These are phyloP conservation scores for Lipomyces yamanashiensis DNA, from an alignment of 805 yeast genomes.

Conservation along the genomic window DNA sequence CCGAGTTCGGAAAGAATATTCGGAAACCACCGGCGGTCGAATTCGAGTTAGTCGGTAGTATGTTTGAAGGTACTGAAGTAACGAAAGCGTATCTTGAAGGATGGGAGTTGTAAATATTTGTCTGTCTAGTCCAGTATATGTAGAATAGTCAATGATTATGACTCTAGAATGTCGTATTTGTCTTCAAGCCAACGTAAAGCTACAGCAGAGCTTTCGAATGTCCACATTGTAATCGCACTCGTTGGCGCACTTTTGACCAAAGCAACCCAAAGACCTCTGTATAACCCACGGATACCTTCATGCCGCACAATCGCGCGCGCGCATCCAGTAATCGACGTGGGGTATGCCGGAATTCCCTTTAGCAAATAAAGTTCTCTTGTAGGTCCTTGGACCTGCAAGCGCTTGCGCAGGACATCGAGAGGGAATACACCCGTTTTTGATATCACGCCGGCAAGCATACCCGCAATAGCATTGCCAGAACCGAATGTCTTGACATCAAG, in stretches of 20 bases:
- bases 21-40: conserved; percentile 67
- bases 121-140: background rate
- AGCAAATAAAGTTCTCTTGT: conserved; percentile 29
- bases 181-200: conserved; percentile 37
- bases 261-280: conserved; percentile 74
- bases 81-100: conserved; percentile 42
- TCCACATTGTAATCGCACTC: conserved; percentile 64
- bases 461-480: conserved; percentile 58
- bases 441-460: conserved; percentile 74
- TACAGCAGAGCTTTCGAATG: conserved; percentile 55
- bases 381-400: conserved; percentile 67
- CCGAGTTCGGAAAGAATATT: conserved; percentile 50
- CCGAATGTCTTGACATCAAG: conserved; percentile 33
- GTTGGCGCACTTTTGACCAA: conserved; percentile 77
- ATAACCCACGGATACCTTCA: conserved; percentile 72
- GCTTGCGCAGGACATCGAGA: conserved; percentile 76
- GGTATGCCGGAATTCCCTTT: conserved; percentile 26
- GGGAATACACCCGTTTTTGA: conserved; percentile 83
- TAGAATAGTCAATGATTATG: conserved; percentile 2
- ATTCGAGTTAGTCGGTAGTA: conserved; percentile 52
- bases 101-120: conserved; percentile 16
- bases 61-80: conserved; percentile 45
- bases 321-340: conserved; percentile 42
- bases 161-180: conserved; percentile 2
- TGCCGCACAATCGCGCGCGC: conserved; percentile 49